Percentiles rank a stretch among this genome's conserved stretches.
These are phyloP conservation scores for Tremellales sp. DNA, from an alignment of 1,284 basidiomycete species.

Conservation along the genomic window DNA sequence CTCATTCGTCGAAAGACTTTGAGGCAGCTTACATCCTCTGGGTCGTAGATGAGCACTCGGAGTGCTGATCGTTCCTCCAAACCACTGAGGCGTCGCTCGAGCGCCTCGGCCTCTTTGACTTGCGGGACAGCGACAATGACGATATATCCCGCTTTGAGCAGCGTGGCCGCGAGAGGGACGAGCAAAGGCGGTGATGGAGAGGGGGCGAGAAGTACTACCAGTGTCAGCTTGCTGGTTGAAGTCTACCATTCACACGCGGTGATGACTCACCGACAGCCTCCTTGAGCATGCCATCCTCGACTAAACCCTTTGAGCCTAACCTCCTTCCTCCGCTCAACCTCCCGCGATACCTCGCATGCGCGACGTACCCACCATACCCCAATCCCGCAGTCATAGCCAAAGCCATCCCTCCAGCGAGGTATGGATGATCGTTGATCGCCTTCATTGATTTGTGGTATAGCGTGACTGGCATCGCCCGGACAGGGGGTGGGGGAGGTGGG, in stretches of 20 bases:
- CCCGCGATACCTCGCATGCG: background rate
- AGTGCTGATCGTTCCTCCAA: constrained; percentile 39
- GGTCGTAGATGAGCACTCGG: constrained; percentile 46
- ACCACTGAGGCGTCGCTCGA: constrained; percentile 39
- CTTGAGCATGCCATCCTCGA: constrained; percentile 45
- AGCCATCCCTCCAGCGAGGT: constrained; percentile 20
- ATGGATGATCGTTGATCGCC: constrained; percentile 28
- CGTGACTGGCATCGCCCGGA: constrained; percentile 16
- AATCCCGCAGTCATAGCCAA: constrained; percentile 34
- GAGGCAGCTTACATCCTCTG: constrained; percentile 37
- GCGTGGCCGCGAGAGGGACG: constrained; percentile 35
- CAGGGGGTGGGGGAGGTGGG: constrained; percentile 31
- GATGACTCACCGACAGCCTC: constrained; percentile 40
- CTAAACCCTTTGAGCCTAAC: constrained; percentile 11
- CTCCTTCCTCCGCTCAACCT: background rate
- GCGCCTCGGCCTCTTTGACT: constrained; percentile 41
- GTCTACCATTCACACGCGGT: background rate
- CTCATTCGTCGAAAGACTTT: background rate
- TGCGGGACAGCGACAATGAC: constrained; percentile 46
- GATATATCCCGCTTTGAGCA: constrained; percentile 45
- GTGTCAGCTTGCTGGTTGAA: constrained; percentile 2
- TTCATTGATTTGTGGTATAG: constrained; percentile 15
- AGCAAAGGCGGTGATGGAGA: constrained; percentile 41
- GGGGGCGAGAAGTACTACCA: constrained; percentile 40
- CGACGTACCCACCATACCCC: constrained; percentile 20